Percentiles rank a stretch among this genome's conserved stretches.
phyloP scores from a whole-genome alignment of 2,329 filamentous ascomycete genomes.

The Dothideomycetes sp. region DNA sequence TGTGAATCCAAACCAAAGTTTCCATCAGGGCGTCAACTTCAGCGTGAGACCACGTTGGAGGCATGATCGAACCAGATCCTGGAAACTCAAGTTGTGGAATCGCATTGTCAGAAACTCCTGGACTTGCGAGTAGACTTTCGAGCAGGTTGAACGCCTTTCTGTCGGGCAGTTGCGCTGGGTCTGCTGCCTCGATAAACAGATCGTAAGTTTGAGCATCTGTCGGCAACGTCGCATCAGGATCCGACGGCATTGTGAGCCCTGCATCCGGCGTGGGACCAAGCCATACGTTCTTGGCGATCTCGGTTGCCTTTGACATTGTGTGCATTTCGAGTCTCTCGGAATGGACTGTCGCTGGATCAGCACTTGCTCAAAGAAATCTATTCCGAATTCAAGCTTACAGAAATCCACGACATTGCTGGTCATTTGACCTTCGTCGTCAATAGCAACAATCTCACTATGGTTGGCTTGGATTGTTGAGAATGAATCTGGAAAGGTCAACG shows the following conservation, averaged over 20 bases:
- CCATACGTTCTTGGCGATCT: slow-evolving; percentile 85
- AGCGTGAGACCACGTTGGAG: slow-evolving; percentile 70
- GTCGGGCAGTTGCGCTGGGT: slow-evolving; percentile 69
- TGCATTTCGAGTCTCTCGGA: slow-evolving; percentile 91
- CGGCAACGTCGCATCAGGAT: slow-evolving; percentile 35
- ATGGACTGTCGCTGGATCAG: too few relatives aligned
- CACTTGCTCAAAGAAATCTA: too few relatives aligned
- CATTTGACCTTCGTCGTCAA: slow-evolving; percentile 60
- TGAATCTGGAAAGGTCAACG: slow-evolving; percentile 35
- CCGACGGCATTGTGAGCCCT: slow-evolving; percentile 38
- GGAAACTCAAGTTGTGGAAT: slow-evolving; percentile 69
- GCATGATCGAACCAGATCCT: slow-evolving; percentile 84
- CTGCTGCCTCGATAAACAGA: slow-evolving; percentile 79
- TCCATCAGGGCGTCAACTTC: slow-evolving; percentile 80
- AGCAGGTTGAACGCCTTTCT: slow-evolving; percentile 56
- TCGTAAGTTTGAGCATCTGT: slow-evolving; percentile 38
- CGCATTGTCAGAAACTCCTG: slow-evolving; percentile 25
- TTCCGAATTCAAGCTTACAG: too few relatives aligned
- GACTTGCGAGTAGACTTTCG: slow-evolving; percentile 40
- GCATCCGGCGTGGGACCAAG: slow-evolving; percentile 77
- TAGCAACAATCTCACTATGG: slow-evolving; percentile 61
- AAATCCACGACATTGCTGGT: slow-evolving; percentile 81
- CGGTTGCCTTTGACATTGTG: slow-evolving; percentile 78
- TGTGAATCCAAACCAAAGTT: slow-evolving; percentile 83
- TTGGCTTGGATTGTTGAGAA: slow-evolving; percentile 65